Base-by-base conservation (phyloP, 108 stramenopile species). In the Pseudonitzschia pungens region DNA sequence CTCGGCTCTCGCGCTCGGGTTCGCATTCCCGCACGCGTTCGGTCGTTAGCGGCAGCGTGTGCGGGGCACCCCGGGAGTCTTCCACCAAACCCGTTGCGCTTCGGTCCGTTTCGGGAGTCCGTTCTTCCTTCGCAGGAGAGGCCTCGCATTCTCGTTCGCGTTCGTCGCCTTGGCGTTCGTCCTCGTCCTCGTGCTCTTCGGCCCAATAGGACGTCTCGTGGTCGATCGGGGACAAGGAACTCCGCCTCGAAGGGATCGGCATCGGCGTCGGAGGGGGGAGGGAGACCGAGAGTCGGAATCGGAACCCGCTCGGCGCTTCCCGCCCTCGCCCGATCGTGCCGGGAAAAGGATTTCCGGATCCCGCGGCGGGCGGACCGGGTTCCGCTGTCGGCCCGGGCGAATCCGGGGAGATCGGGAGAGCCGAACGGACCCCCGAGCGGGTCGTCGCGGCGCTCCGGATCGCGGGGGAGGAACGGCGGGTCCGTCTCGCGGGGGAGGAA, bases 171-270 rank as follows among this genome's bases (percentile, higher is more conserved):
- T n/a, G n/a, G n/a, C n/a, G n/a, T n/a, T n/a, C n/a, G n/a, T n/a
- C n/a, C n/a, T n/a, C n/a, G n/a, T n/a, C n/a, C n/a, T n/a, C n/a
- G n/a, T n/a, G n/a, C n/a, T n/a, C n/a, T 11, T 26, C 57, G 24
- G 29, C 57, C 57, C 57, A 58, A 15, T 31, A 62, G 4, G 60
- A 62, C 11, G 29, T 41, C 40, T 62, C 60, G 60, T 62, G 60
- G 16, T 62, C 60, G 29, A 62, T 62, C 60, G 60, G 60, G 0
- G 60, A 62, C 0, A 62, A n/a, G 60, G 15, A 33, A 22, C 15
- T 26, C 57, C 29, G 57, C 57, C 14, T 58, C 57, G 15, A 58
- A 58, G 27, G 26, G 57, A 22, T 14, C 57, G 21, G 57, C 57
- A 6, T 31, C 29, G 57, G 27, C 27, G 57, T 24, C 15, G 6